Evolutionary conservation across 73 alveolate genomes (phyloP).

Genomic region (Paramecium pentaurelia): DNA sequence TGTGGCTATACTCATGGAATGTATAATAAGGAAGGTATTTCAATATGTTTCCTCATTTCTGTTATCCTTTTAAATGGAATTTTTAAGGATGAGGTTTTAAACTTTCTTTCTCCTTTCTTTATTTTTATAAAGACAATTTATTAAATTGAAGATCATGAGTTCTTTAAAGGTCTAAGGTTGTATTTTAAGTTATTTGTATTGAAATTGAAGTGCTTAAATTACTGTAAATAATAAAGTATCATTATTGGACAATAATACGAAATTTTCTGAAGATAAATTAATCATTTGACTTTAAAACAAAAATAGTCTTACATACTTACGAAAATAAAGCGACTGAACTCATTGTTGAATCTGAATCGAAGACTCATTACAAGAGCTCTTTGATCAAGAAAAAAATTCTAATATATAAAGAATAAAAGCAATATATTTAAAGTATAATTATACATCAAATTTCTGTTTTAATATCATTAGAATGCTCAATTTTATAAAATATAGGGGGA

Average conservation of each 20-base stretch:
- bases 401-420: neutral
- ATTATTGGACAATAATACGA: neutral
- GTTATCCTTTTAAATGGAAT: neutral
- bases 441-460: neutral
- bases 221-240: neutral
- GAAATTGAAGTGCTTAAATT: neutral
- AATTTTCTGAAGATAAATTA: neutral
- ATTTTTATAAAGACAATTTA: neutral
- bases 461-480: neutral
- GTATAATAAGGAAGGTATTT: neutral
- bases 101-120: neutral
- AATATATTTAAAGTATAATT: neutral
- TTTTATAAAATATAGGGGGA: neutral
- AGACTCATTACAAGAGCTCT: neutral
- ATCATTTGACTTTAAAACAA: slow-evolving; percentile 4
- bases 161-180: neutral
- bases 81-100: neutral
- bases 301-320: neutral
- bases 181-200: neutral
- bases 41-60: neutral
- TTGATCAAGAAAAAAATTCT: neutral
- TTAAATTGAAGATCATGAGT: neutral
- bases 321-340: neutral
- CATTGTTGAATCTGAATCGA: neutral
- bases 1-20: neutral